Evolutionary conservation across 2,329 filamentous ascomycete genomes (phyloP).

Genomic region (Sarocladium strictum): DNA sequence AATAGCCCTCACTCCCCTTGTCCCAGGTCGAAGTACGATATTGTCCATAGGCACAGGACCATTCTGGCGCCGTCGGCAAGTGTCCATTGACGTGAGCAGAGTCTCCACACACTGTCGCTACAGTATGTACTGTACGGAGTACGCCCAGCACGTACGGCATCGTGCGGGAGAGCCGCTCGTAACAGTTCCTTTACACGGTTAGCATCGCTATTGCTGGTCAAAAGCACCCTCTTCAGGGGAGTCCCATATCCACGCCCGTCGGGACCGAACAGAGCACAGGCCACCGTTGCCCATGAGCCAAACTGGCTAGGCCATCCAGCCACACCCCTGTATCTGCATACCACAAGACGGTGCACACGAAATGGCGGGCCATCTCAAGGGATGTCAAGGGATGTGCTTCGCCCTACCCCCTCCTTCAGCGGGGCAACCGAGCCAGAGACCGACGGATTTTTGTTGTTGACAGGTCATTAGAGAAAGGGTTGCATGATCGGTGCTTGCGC

Average conservation of each 20-base stretch:
- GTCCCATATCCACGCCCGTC: not conserved
- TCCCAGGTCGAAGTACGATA: no score
- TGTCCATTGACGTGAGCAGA: not conserved
- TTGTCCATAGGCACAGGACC: no score
- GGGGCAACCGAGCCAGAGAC: not conserved
- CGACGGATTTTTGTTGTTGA: not conserved
- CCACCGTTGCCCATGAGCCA: not conserved
- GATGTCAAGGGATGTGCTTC: not conserved
- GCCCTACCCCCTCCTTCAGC: not conserved
- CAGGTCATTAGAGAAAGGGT: not conserved
- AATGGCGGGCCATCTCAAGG: not conserved
- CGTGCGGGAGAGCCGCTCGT: not conserved
- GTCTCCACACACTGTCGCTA: not conserved
- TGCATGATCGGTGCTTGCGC: not conserved
- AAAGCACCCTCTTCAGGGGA: no score
- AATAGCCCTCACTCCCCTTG: not conserved
- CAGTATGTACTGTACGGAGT: no score
- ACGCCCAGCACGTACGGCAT: not conserved
- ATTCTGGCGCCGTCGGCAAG: no score
- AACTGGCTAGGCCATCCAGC: not conserved
- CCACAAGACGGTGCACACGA: not conserved
- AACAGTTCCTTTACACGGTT: not conserved
- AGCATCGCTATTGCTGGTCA: not conserved
- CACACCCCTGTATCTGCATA: not conserved
- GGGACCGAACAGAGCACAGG: constrained; percentile 1